Conservation (phyloP, 495 filamentous ascomycete species). For the Lepidopterella palustris region DNA sequence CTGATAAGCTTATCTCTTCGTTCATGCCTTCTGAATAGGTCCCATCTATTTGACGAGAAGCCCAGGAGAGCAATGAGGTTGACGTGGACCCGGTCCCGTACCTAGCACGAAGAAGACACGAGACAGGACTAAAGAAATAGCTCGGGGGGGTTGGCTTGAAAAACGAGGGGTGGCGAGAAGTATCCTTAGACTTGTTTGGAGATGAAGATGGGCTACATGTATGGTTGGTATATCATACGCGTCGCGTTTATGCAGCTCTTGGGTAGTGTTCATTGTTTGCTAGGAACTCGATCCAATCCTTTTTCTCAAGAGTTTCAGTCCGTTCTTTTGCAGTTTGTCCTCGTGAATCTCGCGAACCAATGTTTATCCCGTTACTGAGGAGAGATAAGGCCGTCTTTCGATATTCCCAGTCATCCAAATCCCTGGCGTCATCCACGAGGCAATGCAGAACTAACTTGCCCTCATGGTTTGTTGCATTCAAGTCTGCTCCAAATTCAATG, state of each 20-base stretch:
- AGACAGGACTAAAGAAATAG: no score
- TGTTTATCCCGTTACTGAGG: background rate
- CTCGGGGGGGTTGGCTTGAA: no score
- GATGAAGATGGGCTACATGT: no score
- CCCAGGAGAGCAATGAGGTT: no score
- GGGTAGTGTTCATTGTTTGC: background rate
- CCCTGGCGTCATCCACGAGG: background rate
- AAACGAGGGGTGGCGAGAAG: no score
- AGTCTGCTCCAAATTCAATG: background rate
- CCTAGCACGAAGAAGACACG: no score
- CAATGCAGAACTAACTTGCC: background rate
- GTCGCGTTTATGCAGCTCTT: background rate
- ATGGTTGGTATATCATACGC: no score
- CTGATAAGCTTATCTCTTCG: no score
- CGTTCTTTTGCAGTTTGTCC: background rate
- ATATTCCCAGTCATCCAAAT: background rate
- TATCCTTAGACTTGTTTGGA: no score
- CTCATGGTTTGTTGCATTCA: background rate
- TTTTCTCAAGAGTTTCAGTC: background rate
- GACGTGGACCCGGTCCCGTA: no score
- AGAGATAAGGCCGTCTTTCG: background rate
- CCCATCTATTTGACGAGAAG: no score
- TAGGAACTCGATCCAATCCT: background rate
- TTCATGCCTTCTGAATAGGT: no score
- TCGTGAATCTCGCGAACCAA: background rate